Evolutionary conservation across 306 rosid genomes (phyloP).

Genomic region (Hippophae tibetana): DNA sequence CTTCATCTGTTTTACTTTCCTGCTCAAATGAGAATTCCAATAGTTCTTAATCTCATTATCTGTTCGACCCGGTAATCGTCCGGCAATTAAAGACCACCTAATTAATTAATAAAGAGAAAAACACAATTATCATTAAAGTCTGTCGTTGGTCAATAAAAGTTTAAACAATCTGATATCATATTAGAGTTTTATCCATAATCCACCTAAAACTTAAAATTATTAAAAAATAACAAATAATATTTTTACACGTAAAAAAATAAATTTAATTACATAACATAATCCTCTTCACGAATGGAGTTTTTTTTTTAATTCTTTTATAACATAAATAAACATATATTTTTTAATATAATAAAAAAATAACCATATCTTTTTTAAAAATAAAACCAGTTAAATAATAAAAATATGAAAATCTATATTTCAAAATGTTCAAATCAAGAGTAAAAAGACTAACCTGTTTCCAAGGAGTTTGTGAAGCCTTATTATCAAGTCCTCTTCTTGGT

Average conservation of each 20-base stretch:
- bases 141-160: neutral
- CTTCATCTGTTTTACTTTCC: constrained; percentile 1
- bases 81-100: constrained; percentile 34
- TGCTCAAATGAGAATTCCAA: constrained; percentile 25
- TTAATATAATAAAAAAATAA: neutral
- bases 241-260: no score
- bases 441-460: constrained; percentile 23
- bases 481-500: constrained; percentile 30
- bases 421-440: neutral
- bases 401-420: neutral
- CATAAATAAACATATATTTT: no score
- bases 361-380: neutral
- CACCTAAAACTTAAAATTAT: no score
- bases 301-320: no score
- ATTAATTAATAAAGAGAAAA: neutral
- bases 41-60: constrained; percentile 29
- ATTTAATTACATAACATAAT: no score
- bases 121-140: neutral
- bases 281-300: no score
- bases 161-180: no score
- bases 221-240: no score
- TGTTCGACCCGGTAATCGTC: constrained; percentile 31
- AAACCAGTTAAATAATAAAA: neutral
- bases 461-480: constrained; percentile 27
- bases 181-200: no score